phyloP scores from a whole-genome alignment of 768 basidiomycete genomes.

The Mycena chlorophos region DNA sequence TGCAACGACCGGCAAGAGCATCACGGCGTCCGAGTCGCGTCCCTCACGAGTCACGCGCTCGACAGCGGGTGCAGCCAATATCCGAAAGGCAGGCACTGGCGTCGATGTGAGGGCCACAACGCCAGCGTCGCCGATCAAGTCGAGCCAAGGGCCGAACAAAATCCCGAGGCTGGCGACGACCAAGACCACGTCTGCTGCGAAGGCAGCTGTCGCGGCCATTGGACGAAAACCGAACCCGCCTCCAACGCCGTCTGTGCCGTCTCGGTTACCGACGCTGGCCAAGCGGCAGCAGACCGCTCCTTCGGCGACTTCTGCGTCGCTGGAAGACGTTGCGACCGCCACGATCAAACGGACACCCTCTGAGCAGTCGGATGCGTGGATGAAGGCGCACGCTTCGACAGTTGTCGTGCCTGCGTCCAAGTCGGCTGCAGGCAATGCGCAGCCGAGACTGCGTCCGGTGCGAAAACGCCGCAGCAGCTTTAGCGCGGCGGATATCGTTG shows the following conservation, averaged over 20 bases:
- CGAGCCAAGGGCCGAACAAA: conserved; percentile 59
- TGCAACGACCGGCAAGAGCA: conserved; percentile 41
- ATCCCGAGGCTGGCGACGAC: conserved; percentile 66
- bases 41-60: conserved; percentile 76
- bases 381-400: conserved; percentile 66
- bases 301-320: conserved; percentile 37
- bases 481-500: conserved; percentile 82
- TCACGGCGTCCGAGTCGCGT: conserved; percentile 69
- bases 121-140: conserved; percentile 43
- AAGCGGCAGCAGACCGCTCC: conserved; percentile 50
- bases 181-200: conserved; percentile 29
- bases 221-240: conserved; percentile 42
- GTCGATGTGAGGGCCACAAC: no score
- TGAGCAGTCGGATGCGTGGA: conserved; percentile 64
- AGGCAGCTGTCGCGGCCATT: conserved; percentile 21
- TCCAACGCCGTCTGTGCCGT: conserved; percentile 65
- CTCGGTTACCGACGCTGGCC: conserved; percentile 73
- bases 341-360: conserved; percentile 40
- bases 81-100: conserved; percentile 52
- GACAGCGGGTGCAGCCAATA: conserved; percentile 54
- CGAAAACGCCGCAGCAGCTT: conserved; percentile 84
- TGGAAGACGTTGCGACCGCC: conserved; percentile 51
- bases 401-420: conserved; percentile 75
- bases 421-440: no score
- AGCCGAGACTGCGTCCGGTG: conserved; percentile 72